Base-by-base conservation (phyloP, 2,329 filamentous ascomycete species). In the Coniochaeta sp. region DNA sequence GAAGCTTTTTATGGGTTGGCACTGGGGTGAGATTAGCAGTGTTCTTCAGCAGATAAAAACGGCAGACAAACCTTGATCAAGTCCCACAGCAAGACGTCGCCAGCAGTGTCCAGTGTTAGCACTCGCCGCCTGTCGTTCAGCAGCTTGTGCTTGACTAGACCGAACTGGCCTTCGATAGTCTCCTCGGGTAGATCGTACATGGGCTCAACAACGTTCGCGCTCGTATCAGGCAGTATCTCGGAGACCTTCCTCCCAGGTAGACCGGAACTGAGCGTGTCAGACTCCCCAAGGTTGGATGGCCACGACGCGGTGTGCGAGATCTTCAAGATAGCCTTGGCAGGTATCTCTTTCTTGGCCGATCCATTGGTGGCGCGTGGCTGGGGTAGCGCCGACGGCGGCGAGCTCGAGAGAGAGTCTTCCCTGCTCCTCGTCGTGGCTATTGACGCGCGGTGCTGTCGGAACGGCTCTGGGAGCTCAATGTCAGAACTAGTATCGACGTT, bases 21-120 rank as follows among this genome's bases (percentile, higher is more conserved):
- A 98, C 87, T 95, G 64, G 24, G n/a, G 61, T 68, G 56, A 72
- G 64, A 28, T 22, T n/a, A n/a, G 16, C 34, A 3, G 60, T 19
- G 19, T 28, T 34, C 43, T 58, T 56, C 9, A 7, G 24, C n/a
- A n/a, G 3, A 24, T 58, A 54, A n/a, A 34, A 55, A 14, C 9
- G 26, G 44, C 2, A 34, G 9, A 68, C 78, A 64, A 76, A 93
- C 90, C 78, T 89, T 86, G 54, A 99, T 81, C 43, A 99, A 78
- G 79, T 99, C 95, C 95, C 95, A 99, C 64, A 99, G 77, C 55
- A 97, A 79, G 2, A 98, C 93, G 70, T 99, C 95, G 17, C 95
- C 95, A 1, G 93, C 93, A 2, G 95, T 97, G 73, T 99, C 95
- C 58, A 96, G 78, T 0, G 95, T 99, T 64, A 99, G 78, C 4